A percentile compares a stretch with the other conserved stretches of the same genome.
phyloP scores from a whole-genome alignment of 1,139 yeast species.

The Blastobotrys serpentis region DNA sequence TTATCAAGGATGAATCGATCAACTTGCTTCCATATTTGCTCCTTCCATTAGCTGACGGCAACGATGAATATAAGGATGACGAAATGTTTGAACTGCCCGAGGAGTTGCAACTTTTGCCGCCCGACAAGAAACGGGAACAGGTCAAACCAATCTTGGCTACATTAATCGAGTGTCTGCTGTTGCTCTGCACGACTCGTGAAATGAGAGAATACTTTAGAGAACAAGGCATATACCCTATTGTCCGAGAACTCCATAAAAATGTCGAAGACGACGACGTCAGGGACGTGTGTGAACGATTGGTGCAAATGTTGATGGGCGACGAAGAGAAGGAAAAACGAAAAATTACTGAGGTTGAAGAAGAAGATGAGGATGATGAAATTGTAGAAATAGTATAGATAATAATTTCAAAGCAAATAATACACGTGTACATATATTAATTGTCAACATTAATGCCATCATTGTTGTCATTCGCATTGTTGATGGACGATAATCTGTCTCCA shows the following conservation, averaged over 20 bases:
- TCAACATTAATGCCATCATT: neutral
- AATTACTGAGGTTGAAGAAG: constrained; percentile 50
- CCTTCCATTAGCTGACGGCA: constrained; percentile 72
- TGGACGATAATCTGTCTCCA: neutral
- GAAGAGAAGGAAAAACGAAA: constrained; percentile 58
- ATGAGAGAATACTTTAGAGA: constrained; percentile 75
- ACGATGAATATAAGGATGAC: constrained; percentile 75
- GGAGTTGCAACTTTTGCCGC: constrained; percentile 75
- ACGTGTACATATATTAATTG: neutral
- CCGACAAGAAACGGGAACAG: constrained; percentile 77
- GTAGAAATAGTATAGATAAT: constrained; percentile 10
- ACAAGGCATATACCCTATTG: constrained; percentile 76
- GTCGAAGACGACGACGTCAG: constrained; percentile 61
- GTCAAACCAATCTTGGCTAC: constrained; percentile 60
- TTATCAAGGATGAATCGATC: constrained; percentile 61
- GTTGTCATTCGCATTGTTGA: neutral
- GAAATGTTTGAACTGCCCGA: constrained; percentile 88
- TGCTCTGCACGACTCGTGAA: constrained; percentile 70
- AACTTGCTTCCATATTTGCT: constrained; percentile 79
- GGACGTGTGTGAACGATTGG: constrained; percentile 52
- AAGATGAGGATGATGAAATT: constrained; percentile 31
- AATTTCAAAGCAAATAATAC: neutral
- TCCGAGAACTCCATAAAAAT: constrained; percentile 80
- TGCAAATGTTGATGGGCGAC: constrained; percentile 88
- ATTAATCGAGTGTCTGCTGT: constrained; percentile 68